Conservation (phyloP, 2,329 filamentous ascomycete species). For the Truncatella angustata region DNA sequence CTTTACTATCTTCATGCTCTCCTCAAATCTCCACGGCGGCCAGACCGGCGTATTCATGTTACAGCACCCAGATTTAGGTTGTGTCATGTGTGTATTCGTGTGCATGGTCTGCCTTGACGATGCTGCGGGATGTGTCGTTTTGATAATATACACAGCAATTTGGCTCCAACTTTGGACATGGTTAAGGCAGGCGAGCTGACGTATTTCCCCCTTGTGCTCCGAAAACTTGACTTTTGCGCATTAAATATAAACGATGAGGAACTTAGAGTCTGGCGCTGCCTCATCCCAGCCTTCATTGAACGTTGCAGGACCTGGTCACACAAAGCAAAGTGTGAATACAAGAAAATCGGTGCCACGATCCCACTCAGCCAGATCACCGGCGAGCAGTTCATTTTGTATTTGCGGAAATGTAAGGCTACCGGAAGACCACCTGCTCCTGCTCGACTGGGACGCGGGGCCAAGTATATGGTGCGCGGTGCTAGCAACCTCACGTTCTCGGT, state of each 20-base stretch:
- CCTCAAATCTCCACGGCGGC: constrained; percentile 42
- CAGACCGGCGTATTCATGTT: constrained; percentile 45
- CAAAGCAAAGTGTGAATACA: constrained; percentile 41
- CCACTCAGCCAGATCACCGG: constrained; percentile 37
- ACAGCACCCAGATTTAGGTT: constrained; percentile 30
- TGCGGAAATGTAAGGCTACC: no score
- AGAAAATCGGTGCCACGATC: constrained; percentile 27
- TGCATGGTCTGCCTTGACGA: constrained; percentile 44
- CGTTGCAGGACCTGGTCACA: constrained; percentile 49
- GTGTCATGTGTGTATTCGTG: constrained; percentile 32
- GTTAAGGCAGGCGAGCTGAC: constrained; percentile 31
- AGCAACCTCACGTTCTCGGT: constrained; percentile 54
- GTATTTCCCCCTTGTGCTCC: constrained; percentile 36
- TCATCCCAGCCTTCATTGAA: constrained; percentile 43
- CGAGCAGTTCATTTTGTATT: constrained; percentile 41
- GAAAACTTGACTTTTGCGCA: constrained; percentile 33
- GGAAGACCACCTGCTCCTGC: constrained; percentile 41
- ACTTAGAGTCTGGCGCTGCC: constrained; percentile 49
- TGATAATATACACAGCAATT: constrained; percentile 48
- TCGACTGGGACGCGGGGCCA: constrained; percentile 38
- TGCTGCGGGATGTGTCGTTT: constrained; percentile 38
- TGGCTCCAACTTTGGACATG: constrained; percentile 39
- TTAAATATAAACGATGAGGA: constrained; percentile 53
- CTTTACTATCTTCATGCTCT: constrained; percentile 44
- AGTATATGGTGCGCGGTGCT: constrained; percentile 51